A percentile compares a stretch with the other conserved stretches of the same genome.
Conservation (phyloP, 2,329 filamentous ascomycete genomes). For the Fusarium sp. region DNA sequence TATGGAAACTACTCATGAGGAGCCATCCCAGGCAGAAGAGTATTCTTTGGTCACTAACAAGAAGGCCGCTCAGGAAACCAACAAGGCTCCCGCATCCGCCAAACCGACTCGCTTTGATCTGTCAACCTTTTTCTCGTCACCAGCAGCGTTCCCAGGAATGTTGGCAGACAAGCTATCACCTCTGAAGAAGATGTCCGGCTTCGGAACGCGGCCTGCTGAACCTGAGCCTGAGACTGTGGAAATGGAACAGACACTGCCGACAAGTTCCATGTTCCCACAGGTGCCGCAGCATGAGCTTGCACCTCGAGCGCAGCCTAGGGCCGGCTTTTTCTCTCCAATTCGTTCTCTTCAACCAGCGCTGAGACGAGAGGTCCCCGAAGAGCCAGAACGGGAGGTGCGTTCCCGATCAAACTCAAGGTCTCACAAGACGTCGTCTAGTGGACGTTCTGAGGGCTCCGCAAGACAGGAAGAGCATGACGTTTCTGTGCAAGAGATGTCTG, state of each 20-base stretch:
- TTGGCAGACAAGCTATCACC: conserved; percentile 51
- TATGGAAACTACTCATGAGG: conserved; percentile 25
- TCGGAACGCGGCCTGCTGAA: conserved; percentile 31
- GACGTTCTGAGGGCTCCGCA: not conserved
- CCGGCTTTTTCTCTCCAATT: conserved; percentile 55
- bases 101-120: conserved; percentile 60
- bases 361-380: conserved; percentile 16
- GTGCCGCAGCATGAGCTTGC: conserved; percentile 51
- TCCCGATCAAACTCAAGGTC: conserved; percentile 50
- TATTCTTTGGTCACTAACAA: conserved; percentile 59
- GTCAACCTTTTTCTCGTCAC: conserved; percentile 70
- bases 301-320: conserved; percentile 50
- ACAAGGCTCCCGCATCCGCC: conserved; percentile 39
- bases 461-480: conserved; percentile 18
- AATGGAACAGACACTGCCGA: conserved; percentile 46
- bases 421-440: conserved; percentile 54
- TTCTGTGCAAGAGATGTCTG: conserved; percentile 1
- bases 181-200: conserved; percentile 37
- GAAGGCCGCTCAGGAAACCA: conserved; percentile 18
- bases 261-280: conserved; percentile 58
- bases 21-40: conserved; percentile 53
- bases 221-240: conserved; percentile 35
- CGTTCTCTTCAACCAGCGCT: conserved; percentile 18
- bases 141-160: conserved; percentile 56
- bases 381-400: conserved; percentile 49